These are phyloP conservation scores for Saccharum spontaneum DNA, from an alignment of 176 grass and related monocot genomes.

Conservation along the genomic window DNA sequence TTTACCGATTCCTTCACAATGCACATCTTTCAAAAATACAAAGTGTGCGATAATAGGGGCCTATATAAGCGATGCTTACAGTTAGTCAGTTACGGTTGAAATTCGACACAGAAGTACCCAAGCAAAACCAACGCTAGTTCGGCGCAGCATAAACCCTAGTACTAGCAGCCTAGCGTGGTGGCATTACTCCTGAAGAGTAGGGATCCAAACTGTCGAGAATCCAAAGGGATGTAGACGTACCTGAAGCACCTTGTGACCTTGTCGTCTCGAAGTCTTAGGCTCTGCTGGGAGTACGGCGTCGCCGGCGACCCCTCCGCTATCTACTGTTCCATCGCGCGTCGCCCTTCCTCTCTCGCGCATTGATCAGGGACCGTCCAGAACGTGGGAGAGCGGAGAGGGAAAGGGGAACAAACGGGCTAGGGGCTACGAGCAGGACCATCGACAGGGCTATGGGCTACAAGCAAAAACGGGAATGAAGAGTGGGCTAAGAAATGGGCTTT, in stretches of 20 bases:
- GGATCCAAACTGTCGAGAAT: neutral
- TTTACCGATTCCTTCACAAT: neutral
- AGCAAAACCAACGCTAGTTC: neutral
- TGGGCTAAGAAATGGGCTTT: neutral
- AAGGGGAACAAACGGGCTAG: neutral
- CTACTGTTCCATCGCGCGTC: neutral
- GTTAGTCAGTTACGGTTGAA: neutral
- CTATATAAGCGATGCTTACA: neutral
- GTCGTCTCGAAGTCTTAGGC: neutral
- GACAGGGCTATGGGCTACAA: too few species aligned
- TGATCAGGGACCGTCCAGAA: neutral
- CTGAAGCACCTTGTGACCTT: neutral
- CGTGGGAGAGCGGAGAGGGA: too few species aligned
- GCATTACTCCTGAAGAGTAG: neutral
- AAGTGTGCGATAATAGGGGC: too few species aligned
- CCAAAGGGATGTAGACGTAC: neutral
- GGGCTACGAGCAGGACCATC: too few species aligned
- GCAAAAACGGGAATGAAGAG: neutral
- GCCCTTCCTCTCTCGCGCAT: neutral
- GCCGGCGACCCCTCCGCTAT: too few species aligned
- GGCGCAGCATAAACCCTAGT: neutral
- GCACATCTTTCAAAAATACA: neutral
- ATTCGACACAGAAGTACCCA: neutral
- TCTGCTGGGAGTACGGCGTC: neutral
- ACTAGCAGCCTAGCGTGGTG: neutral